Percentiles rank a stretch among this genome's conserved stretches.
phyloP scores from a whole-genome alignment of 768 basidiomycete genomes.

The Fomitopsis pulvina region DNA sequence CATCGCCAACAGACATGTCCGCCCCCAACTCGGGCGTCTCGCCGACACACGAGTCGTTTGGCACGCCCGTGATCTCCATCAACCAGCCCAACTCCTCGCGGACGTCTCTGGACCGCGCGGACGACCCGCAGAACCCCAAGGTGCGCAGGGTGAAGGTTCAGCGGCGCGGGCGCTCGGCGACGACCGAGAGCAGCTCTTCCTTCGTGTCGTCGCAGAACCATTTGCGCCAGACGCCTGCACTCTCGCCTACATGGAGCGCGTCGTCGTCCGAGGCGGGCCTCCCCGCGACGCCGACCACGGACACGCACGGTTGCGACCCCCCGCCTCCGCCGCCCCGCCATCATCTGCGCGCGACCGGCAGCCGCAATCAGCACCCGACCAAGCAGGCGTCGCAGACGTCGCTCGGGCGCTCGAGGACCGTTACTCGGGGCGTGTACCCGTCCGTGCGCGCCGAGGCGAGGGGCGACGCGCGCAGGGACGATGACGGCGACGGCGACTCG shows the following conservation, averaged over 20 bases:
- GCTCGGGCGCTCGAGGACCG: not conserved
- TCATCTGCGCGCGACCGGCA: not conserved
- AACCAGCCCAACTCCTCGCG: not conserved
- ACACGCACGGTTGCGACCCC: conserved; percentile 6
- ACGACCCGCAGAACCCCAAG: not conserved
- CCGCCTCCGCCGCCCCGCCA: not conserved
- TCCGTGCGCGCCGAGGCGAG: not conserved
- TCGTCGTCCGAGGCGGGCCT: conserved; percentile 16
- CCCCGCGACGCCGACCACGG: conserved; percentile 16
- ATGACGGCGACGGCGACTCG: conserved; percentile 9
- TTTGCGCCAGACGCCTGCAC: conserved; percentile 15
- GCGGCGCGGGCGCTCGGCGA: conserved; percentile 1
- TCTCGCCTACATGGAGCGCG: conserved; percentile 20
- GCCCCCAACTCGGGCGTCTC: not conserved
- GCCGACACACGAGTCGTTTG: not conserved
- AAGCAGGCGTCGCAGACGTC: not conserved
- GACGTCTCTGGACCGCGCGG: not conserved
- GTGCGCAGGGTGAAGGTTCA: not conserved
- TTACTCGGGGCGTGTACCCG: not conserved
- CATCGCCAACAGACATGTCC: conserved; percentile 3
- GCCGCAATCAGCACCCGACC: not conserved
- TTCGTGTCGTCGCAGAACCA: conserved; percentile 3
- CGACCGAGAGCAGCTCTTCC: not conserved
- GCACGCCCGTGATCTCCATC: not conserved
- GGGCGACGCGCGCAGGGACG: conserved; percentile 10